Evolutionary conservation across 2,329 filamentous ascomycete genomes (phyloP).

Genomic region (Fusarium sp.): DNA sequence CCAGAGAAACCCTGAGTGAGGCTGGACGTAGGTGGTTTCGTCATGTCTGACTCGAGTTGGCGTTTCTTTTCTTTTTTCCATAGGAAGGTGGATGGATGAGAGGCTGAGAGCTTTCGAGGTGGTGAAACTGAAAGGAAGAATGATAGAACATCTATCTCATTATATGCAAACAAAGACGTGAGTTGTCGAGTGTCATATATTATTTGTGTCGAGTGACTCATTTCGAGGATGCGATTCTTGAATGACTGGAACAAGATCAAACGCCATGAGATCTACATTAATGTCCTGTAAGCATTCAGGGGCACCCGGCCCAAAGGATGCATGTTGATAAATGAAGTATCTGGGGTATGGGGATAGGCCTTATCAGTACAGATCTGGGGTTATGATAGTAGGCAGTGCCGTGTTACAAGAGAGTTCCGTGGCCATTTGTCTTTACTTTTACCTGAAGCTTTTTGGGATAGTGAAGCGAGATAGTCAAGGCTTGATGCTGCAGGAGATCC

Average conservation of each 20-base stretch:
- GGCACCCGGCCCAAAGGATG: constrained; percentile 19
- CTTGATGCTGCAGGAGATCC: background rate
- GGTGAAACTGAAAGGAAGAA: background rate
- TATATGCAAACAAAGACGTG: background rate
- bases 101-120: background rate
- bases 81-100: background rate
- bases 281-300: constrained; percentile 24
- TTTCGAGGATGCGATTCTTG: background rate
- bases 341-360: constrained; percentile 28
- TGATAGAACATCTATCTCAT: background rate
- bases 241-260: background rate
- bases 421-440: constrained; percentile 40
- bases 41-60: constrained; percentile 20
- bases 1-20: constrained; percentile 2
- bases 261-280: constrained; percentile 12
- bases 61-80: constrained; percentile 33
- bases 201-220: background rate
- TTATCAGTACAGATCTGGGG: constrained; percentile 39
- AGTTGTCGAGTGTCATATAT: constrained; percentile 5
- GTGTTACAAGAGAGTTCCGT: constrained; percentile 1
- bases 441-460: constrained; percentile 21
- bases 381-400: background rate
- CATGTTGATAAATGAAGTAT: constrained; percentile 5
- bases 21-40: constrained; percentile 19
- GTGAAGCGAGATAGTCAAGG: constrained; percentile 3